A percentile compares a stretch with the other conserved stretches of the same genome.
These are phyloP conservation scores for Globisporangium emineosum DNA, from an alignment of 352 stramenopile species.

Conservation along the genomic window DNA sequence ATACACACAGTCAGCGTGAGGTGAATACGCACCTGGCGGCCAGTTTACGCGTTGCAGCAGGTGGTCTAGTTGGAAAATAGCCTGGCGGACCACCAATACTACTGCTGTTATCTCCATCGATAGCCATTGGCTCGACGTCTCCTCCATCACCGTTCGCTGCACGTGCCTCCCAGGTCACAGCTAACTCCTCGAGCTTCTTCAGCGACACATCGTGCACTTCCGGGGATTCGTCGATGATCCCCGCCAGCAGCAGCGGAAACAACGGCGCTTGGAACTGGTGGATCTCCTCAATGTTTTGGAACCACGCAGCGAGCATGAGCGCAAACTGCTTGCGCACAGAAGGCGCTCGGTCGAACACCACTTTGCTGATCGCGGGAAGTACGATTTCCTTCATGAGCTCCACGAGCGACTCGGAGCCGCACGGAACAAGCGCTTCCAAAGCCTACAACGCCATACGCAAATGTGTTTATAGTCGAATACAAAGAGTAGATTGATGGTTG, in stretches of 20 bases:
- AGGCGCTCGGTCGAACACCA: constrained; percentile 66
- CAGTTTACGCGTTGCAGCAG: constrained; percentile 42
- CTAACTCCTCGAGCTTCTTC: constrained; percentile 44
- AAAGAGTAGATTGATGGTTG: neutral
- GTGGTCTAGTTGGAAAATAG: constrained; percentile 52
- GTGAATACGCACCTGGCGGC: constrained; percentile 25
- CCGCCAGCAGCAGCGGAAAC: constrained; percentile 66
- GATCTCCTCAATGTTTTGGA: constrained; percentile 47
- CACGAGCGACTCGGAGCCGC: constrained; percentile 53
- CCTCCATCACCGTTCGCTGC: constrained; percentile 19
- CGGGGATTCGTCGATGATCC: constrained; percentile 63
- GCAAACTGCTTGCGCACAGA: constrained; percentile 73
- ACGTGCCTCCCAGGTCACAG: constrained; percentile 37
- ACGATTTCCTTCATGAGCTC: constrained; percentile 80
- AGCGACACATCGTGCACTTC: constrained; percentile 49
- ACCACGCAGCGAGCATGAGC: constrained; percentile 55
- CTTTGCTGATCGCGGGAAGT: constrained; percentile 57
- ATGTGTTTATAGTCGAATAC: neutral
- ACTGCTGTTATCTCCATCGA: constrained; percentile 13
- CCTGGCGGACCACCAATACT: constrained; percentile 26
- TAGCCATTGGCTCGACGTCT: constrained; percentile 36
- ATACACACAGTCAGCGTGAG: neutral
- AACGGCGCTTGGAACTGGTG: constrained; percentile 61
- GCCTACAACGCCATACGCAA: constrained; percentile 25
- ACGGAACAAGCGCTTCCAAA: constrained; percentile 66